A percentile compares a stretch with the other conserved stretches of the same genome.
phyloP scores from a whole-genome alignment of 371 early-diverging fungal genomes.

The Rhizopus microsporus region DNA sequence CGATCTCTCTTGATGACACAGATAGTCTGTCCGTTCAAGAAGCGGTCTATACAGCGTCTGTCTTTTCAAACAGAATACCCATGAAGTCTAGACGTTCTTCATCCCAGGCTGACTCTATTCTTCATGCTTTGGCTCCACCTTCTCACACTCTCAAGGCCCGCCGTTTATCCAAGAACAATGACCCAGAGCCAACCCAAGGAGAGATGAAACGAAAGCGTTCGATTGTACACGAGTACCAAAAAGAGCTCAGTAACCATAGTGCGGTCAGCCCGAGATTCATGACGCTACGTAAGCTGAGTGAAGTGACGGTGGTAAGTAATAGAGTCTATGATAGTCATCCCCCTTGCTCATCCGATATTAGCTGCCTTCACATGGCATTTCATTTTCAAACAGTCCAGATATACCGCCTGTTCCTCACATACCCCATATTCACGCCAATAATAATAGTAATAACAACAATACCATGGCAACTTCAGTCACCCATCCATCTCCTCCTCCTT shows the following conservation, averaged over 20 bases:
- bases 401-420: constrained; percentile 24
- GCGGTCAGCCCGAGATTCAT: constrained; percentile 51
- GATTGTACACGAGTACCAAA: constrained; percentile 11
- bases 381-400: constrained; percentile 8
- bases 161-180: constrained; percentile 25
- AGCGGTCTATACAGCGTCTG: constrained; percentile 1
- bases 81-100: constrained; percentile 5
- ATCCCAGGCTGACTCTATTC: constrained; percentile 7
- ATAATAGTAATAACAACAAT: no score
- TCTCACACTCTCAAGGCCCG: constrained; percentile 36
- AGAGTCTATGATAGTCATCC: neutral
- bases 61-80: neutral
- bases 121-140: constrained; percentile 40
- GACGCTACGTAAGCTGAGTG: constrained; percentile 45
- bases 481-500: neutral
- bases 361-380: constrained; percentile 20
- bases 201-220: constrained; percentile 10
- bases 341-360: neutral
- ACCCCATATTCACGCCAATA: constrained; percentile 4
- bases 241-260: constrained; percentile 26
- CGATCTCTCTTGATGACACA: neutral
- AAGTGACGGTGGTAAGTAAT: constrained; percentile 31
- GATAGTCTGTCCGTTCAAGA: neutral
- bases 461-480: neutral
- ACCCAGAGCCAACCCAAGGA: neutral